Base-by-base conservation (phyloP, 768 basidiomycete genomes). In the Holtermannia corniformis region DNA sequence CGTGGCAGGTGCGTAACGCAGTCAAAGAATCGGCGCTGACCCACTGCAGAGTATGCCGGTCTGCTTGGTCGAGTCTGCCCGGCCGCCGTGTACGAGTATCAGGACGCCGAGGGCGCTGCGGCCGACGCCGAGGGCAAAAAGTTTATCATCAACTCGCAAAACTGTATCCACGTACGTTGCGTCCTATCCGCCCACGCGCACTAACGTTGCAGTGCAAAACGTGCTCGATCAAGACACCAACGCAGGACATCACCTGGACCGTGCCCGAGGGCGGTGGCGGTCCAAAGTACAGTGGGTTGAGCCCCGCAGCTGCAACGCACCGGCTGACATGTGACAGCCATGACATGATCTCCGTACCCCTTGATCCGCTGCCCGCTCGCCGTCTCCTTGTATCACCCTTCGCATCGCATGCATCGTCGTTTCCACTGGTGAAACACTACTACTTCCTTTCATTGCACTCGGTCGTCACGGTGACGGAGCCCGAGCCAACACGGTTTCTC, bases 181-280 rank as follows among this genome's bases (percentile, higher is more conserved):
- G 21, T 59, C 13, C n/a, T 22, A 28, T 41, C 42, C 37, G 50
- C 23, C 53, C 21, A 44, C 5, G 13, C n/a, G 16, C 52, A 32
- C 21, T 40, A 26, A 49, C 10, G 16, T 25, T 14, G 28, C 87
- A 93, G 68, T 95, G 90, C 76, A 95, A 92, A 73, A 76, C 95
- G 41, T 99, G 93, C 70, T 89, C 91, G 56, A 83, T 99, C 75
- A 96, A 99, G 75, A 86, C 60, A 3, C 92, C 92, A 2, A 89
- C 89, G 1, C 88, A 95, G 68, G 93, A 96, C 71, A 95, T 99
- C 61, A 87, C 84, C 14, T 97, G 93, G 93, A 68, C 65, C 4
- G 90, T 95, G 0, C 95, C 95, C 0, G 91, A 97, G 74, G 93
- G 92, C 11, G 86, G 89, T 12, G 93, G 93, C 26, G 93, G 93